Conservation (phyloP, 768 basidiomycete genomes). For the Lactarius tabidus region DNA sequence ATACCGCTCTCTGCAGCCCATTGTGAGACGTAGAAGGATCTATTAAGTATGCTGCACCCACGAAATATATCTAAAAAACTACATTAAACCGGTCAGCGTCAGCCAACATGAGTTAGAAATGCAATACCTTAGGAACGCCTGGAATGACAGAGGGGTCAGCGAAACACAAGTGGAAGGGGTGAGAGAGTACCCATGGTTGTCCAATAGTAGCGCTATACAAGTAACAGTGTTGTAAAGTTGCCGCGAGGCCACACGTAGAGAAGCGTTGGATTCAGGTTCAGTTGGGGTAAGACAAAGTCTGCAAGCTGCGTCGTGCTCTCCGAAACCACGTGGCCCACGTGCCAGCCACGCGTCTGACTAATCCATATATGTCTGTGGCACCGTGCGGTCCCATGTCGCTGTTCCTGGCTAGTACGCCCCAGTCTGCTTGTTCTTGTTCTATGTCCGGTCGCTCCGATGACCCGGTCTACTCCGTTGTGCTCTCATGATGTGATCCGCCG, state of each 20-base stretch:
- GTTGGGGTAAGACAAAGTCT: not conserved
- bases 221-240: not conserved
- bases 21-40: not conserved
- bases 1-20: conserved; percentile 76
- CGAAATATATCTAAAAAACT: conserved; percentile 99
- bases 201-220: not conserved
- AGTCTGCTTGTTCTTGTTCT: no score
- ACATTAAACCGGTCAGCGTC: conserved; percentile 9
- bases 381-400: no score
- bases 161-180: not conserved
- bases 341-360: not conserved
- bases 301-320: not conserved
- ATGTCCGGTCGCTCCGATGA: no score
- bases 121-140: conserved; percentile 48
- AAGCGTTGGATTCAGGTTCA: not conserved
- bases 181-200: conserved; percentile 21
- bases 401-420: no score
- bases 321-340: conserved; percentile 13
- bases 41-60: conserved; percentile 37
- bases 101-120: not conserved
- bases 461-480: no score
- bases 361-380: no score
- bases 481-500: no score
- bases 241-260: not conserved
- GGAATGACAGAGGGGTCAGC: conserved; percentile 6